phyloP scores from a whole-genome alignment of 768 basidiomycete species.

The Tricholoma matsutake region DNA sequence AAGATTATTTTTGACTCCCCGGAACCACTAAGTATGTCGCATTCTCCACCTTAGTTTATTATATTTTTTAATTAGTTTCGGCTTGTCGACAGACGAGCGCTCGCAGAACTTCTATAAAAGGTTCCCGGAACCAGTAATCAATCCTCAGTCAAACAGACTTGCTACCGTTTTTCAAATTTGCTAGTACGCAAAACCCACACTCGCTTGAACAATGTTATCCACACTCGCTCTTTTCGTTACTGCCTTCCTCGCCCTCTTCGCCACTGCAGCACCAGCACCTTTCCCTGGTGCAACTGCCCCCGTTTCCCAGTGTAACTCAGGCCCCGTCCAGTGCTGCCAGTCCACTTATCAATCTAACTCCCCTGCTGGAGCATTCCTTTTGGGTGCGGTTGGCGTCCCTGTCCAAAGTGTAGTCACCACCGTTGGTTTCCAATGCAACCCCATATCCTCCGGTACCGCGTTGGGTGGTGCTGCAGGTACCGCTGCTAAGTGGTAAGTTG shows the following conservation, averaged over 20 bases:
- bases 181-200: neutral
- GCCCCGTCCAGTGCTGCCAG: neutral
- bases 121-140: neutral
- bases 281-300: neutral
- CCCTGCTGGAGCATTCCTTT: neutral
- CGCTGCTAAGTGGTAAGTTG: neutral
- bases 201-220: conserved; percentile 1
- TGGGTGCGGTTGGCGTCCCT: neutral
- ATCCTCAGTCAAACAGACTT: neutral
- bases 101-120: neutral
- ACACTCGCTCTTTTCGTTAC: neutral
- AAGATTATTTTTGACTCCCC: neutral
- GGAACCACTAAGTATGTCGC: too few species aligned
- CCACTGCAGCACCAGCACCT: neutral
- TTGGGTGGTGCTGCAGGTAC: neutral
- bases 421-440: neutral
- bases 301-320: neutral
- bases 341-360: neutral
- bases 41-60: too few species aligned
- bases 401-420: neutral
- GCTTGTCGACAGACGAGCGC: neutral
- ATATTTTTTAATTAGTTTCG: neutral
- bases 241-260: neutral
- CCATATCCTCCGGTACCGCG: neutral
- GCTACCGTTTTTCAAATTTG: neutral